Conservation (phyloP, 2,329 filamentous ascomycete species). For the Fragosphaeria purpurea region DNA sequence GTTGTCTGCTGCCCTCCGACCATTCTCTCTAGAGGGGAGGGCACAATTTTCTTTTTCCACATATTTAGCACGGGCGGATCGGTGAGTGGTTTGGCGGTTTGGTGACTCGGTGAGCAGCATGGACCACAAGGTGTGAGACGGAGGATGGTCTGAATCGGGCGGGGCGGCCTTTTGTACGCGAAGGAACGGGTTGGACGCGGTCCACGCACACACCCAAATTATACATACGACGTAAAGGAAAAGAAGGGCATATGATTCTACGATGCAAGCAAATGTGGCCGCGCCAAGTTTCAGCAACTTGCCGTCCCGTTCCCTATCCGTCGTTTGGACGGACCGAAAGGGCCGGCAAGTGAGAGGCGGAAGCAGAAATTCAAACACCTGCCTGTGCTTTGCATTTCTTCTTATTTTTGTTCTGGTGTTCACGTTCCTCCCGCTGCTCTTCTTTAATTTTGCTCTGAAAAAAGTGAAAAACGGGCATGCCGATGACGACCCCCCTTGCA, state of each 20-base stretch:
- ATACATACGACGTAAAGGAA: not conserved
- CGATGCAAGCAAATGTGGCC: too few relatives aligned
- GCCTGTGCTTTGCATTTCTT: not conserved
- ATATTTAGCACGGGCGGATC: not conserved
- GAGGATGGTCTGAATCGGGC: not conserved
- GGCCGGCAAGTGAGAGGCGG: not conserved
- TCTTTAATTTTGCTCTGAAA: not conserved
- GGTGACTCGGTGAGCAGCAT: conserved; percentile 1
- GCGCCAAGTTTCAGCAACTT: too few relatives aligned
- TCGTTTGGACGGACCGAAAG: conserved; percentile 2
- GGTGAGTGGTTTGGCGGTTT: not conserved
- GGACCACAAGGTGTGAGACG: conserved; percentile 1
- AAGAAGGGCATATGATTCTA: not conserved
- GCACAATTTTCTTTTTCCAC: not conserved
- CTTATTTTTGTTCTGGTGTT: not conserved
- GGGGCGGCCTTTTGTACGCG: too few relatives aligned
- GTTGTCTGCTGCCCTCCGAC: too few relatives aligned
- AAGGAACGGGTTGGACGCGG: too few relatives aligned
- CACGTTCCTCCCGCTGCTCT: too few relatives aligned
- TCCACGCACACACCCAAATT: not conserved
- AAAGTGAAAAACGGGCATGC: not conserved
- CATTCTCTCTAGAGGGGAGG: too few relatives aligned
- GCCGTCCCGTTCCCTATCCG: not conserved
- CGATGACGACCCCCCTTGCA: not conserved
- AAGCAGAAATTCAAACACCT: too few relatives aligned